These are phyloP conservation scores for Pseudogymnoascus sp. DNA, from an alignment of 2,329 filamentous ascomycete genomes.

Conservation along the genomic window DNA sequence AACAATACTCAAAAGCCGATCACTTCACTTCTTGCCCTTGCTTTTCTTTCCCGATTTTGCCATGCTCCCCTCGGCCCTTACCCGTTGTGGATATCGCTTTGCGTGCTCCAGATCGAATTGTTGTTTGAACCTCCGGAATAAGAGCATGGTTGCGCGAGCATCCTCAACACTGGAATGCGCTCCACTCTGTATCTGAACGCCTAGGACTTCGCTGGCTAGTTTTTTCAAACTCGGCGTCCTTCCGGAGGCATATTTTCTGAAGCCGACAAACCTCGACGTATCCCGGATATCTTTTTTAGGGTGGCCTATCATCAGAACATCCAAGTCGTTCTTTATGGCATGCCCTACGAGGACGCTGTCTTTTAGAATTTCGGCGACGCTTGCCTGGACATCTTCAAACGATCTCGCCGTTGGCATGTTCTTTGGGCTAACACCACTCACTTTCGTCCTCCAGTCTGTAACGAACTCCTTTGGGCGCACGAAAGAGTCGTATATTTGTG, in stretches of 20 bases:
- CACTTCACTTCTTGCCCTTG: slow-evolving; percentile 34
- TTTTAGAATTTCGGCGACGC: slow-evolving; percentile 61
- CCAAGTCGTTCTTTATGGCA: slow-evolving; percentile 70
- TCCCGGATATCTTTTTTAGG: slow-evolving; percentile 74
- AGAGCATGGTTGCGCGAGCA: slow-evolving; percentile 80
- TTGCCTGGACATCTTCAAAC: slow-evolving; percentile 70
- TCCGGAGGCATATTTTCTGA: slow-evolving; percentile 61
- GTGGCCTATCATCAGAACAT: slow-evolving; percentile 70
- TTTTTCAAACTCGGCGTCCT: slow-evolving; percentile 60
- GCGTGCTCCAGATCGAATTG: slow-evolving; percentile 78
- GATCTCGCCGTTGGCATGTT: slow-evolving; percentile 63
- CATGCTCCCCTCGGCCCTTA: slow-evolving; percentile 9
- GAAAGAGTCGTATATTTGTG: slow-evolving; percentile 89
- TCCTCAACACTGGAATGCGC: slow-evolving; percentile 67
- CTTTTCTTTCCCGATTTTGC: slow-evolving; percentile 26
- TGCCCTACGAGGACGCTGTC: slow-evolving; percentile 75
- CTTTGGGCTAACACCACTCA: slow-evolving; percentile 72
- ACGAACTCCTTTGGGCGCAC: slow-evolving; percentile 72
- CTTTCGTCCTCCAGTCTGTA: slow-evolving; percentile 81
- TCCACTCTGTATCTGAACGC: slow-evolving; percentile 56
- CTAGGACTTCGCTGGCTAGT: slow-evolving; percentile 50
- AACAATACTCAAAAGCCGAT: not conserved
- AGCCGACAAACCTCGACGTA: slow-evolving; percentile 70
- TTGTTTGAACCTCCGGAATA: slow-evolving; percentile 77
- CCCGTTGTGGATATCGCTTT: slow-evolving; percentile 51